Conservation (phyloP, 805 yeast species). For the Saccharomyces mikatae region DNA sequence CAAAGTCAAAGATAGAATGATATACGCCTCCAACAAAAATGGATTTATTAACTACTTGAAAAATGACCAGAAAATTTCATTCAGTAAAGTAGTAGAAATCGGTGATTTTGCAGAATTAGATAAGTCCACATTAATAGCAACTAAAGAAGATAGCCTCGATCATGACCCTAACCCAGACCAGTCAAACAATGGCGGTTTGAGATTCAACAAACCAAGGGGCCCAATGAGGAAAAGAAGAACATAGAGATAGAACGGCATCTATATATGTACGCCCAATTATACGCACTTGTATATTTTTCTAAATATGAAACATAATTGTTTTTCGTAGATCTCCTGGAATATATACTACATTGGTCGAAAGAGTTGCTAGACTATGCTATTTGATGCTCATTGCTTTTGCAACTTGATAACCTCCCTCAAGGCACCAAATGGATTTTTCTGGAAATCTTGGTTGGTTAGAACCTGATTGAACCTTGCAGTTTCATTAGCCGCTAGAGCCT, state of each 20-base stretch:
- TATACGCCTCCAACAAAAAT: constrained; percentile 74
- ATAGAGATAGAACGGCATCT: background rate
- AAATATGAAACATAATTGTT: background rate
- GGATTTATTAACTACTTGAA: constrained; percentile 49
- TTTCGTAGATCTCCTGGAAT: background rate
- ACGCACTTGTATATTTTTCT: background rate
- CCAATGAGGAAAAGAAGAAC: constrained; percentile 46
- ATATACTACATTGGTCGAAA: background rate
- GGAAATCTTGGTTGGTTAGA: constrained; percentile 46
- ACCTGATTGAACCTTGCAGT: constrained; percentile 50
- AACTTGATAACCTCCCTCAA: constrained; percentile 49
- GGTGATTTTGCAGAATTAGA: constrained; percentile 70
- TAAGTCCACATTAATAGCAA: constrained; percentile 27
- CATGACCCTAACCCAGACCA: constrained; percentile 1
- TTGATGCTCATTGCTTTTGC: constrained; percentile 15
- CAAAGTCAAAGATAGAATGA: constrained; percentile 83
- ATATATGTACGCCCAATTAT: background rate
- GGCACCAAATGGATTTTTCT: constrained; percentile 56
- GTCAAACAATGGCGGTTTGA: constrained; percentile 11
- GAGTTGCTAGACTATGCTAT: background rate
- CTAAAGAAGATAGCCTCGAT: constrained; percentile 30
- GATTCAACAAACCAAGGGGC: constrained; percentile 58
- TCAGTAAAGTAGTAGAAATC: constrained; percentile 51
- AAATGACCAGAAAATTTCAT: constrained; percentile 27
- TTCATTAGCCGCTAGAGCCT: constrained; percentile 49